phyloP scores from a whole-genome alignment of 140 eudicot species.

The Oenanthe javanica region DNA sequence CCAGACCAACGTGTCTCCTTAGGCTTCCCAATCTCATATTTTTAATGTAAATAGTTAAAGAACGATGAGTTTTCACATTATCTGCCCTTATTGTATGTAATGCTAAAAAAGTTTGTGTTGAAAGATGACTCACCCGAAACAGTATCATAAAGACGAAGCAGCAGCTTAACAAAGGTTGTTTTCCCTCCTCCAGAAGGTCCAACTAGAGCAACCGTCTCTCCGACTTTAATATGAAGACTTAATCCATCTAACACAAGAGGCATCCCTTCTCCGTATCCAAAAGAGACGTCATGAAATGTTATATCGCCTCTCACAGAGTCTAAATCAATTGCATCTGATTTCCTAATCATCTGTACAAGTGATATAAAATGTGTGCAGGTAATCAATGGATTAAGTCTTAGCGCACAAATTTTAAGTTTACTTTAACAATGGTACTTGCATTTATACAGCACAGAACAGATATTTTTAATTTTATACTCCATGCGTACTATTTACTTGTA shows the following conservation, averaged over 20 bases:
- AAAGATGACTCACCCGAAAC: conserved; percentile 38
- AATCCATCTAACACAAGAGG: conserved; percentile 54
- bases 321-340: conserved; percentile 56
- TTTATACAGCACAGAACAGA: not conserved
- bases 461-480: not conserved
- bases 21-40: conserved; percentile 44
- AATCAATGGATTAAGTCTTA: not conserved
- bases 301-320: conserved; percentile 67
- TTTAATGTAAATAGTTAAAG: conserved; percentile 23
- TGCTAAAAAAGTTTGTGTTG: not conserved
- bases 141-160: conserved; percentile 93
- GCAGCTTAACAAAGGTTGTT: conserved; percentile 76
- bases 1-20: conserved; percentile 73
- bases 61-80: not conserved
- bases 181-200: conserved; percentile 99
- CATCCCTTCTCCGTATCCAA: conserved; percentile 46
- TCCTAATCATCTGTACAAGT: conserved; percentile 45
- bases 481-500: not conserved
- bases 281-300: conserved; percentile 48
- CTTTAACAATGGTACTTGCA: not conserved
- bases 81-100: not conserved
- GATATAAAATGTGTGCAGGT: conserved; percentile 2
- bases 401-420: not conserved
- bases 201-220: conserved; percentile 86
- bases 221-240: conserved; percentile 75